Evolutionary conservation across 129 eudicot species (phyloP), one percentile per base, ranked within the genome.

Genomic region (Flaveria robusta): DNA sequence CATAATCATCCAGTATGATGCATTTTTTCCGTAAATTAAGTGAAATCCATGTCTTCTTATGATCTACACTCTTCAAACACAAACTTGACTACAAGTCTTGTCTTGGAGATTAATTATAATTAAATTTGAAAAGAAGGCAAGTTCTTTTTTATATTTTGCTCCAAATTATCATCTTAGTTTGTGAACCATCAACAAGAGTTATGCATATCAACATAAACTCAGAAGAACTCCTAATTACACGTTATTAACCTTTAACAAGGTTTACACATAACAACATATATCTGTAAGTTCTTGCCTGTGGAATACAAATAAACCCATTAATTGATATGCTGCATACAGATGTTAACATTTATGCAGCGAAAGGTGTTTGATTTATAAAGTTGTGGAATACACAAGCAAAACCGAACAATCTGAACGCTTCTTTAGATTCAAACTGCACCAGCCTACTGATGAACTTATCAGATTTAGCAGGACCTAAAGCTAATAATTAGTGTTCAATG

Each of bases 401-500:
- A 74, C 59, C 45, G 7, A 24, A 24, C 59, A 59, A 39, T 14
- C 63, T 16, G 26, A 24, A 50, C 9, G 5, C 14, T 18, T 52
- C 10, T 13, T 24, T 39, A 20, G 8, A 74, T 59, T 23, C 5
- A 58, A 74, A 14, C 29, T 23, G 11, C 58, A 74, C 11, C 67
- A 58, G 16, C 77, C 68, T 59, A 41, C 16, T 39, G 20, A 26
- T 16, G 27, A 45, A n/a, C 29, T 74, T 29, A 75, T 46, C 27
- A 5, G 45, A 31, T 5, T 11, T 29, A 18, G 22, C 72, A 63
- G 27, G 78, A 60, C 52, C 55, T 45, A 34, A 41, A 74, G 54
- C 66, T 51, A 14, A 37, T 24, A 66, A 66, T 14, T 27, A 39
- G 4, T 45, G 71, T 70, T 59, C 75, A 77, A 47, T 23, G 39